Evolutionary conservation across 106 monocot genomes (phyloP).

Genomic region (Dendrobium chrysotoxum): DNA sequence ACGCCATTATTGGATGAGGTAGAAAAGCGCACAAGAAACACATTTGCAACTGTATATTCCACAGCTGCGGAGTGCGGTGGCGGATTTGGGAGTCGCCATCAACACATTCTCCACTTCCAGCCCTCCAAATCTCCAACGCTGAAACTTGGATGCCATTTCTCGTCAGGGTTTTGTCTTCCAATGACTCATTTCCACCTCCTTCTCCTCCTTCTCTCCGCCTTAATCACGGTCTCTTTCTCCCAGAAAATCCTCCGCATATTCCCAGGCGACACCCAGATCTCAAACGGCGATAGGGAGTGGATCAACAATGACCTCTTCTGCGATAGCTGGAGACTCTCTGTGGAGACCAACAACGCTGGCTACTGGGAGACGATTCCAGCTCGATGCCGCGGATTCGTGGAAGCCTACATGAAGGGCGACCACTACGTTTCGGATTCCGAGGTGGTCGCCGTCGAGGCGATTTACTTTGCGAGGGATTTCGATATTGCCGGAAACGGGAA

Average conservation of each 20-base stretch:
- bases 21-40: too few relatives aligned
- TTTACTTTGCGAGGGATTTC: conserved; percentile 30
- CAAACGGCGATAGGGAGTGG: background rate
- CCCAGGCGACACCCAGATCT: background rate
- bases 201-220: conserved; percentile 7
- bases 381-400: conserved; percentile 37
- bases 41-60: too few relatives aligned
- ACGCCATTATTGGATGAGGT: too few relatives aligned
- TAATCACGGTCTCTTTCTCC: background rate
- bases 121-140: too few relatives aligned
- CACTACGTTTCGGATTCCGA: conserved; percentile 44
- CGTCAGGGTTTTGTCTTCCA: background rate
- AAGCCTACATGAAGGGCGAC: conserved; percentile 43
- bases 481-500: conserved; percentile 29
- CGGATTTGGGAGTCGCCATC: too few relatives aligned
- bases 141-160: too few relatives aligned
- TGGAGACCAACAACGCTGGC: conserved; percentile 64
- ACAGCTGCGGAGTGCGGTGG: too few relatives aligned
- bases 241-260: conserved; percentile 17
- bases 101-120: too few relatives aligned
- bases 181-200: conserved; percentile 1
- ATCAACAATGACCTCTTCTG: conserved; percentile 24
- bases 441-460: conserved; percentile 36
- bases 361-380: conserved; percentile 41
- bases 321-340: conserved; percentile 68